These are phyloP conservation scores for Larix kaempferi DNA, from an alignment of 75 land plant species.

Conservation along the genomic window DNA sequence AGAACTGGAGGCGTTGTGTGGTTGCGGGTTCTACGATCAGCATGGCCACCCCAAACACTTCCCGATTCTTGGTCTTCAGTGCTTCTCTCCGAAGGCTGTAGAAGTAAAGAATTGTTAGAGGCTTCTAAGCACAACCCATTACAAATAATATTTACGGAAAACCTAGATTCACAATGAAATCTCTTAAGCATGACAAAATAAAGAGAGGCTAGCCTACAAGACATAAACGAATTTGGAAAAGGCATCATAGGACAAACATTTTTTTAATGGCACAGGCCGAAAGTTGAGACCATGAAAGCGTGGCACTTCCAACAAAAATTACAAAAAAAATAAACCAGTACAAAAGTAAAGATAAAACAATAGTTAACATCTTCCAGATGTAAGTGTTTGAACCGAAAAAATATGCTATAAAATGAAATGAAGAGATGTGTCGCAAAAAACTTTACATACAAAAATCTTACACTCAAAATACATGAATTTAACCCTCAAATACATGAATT, in stretches of 20 bases:
- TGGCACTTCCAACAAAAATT: not conserved
- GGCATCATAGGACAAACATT: not conserved
- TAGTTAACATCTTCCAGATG: too few relatives aligned
- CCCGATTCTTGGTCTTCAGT: conserved; percentile 10
- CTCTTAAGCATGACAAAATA: not conserved
- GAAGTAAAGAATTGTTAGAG: not conserved
- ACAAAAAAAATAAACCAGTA: too few relatives aligned
- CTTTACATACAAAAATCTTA: too few relatives aligned
- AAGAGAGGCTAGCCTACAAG: not conserved
- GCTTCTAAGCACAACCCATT: not conserved
- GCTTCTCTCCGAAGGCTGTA: conserved; percentile 6
- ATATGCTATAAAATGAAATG: too few relatives aligned
- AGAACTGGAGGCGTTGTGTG: not conserved
- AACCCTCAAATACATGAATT: too few relatives aligned
- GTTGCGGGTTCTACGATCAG: conserved; percentile 5
- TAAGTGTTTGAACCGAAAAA: too few relatives aligned
- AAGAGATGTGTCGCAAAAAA: too few relatives aligned
- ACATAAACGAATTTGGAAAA: not conserved
- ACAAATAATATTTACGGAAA: not conserved
- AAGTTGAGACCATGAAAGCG: not conserved
- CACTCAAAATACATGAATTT: too few relatives aligned
- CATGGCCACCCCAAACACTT: conserved; percentile 1
- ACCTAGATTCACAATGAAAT: not conserved
- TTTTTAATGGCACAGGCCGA: not conserved
- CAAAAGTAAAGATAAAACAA: too few relatives aligned